Base-by-base conservation (phyloP, 2,329 filamentous ascomycete genomes). In the Penicillium polonicum region DNA sequence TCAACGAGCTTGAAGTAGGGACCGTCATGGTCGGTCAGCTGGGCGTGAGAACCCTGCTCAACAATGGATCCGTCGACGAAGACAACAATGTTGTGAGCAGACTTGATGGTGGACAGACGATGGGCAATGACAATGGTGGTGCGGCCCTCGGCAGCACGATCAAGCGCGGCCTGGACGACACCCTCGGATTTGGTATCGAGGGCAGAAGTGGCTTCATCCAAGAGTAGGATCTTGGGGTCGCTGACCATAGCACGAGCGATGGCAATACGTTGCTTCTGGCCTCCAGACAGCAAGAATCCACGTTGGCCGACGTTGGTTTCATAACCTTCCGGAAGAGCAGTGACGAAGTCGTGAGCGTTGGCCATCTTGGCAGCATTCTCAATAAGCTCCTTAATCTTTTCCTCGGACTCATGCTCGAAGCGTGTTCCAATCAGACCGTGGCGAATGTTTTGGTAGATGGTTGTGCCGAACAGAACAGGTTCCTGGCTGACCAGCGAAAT, bases 41-140 rank as follows among this genome's bases (percentile, higher is more conserved):
- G 82, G 58, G 93, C 85, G 72, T 97, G 94, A 0, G 85, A 92
- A 51, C 94, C 94, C 74, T 97, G 92, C 75, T 99, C 94, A 13
- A 96, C 82, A 59, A 99, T 95, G n/a, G 82, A 79, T 13, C 94
- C 94, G 60, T 87, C 78, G 5, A 87, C 83, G 88, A 99, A 93
- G 62, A 97, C 93, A 13, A 97, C 90, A 65, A 99, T 99, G 69
- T 96, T 97, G 74, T 97, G 89, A 0, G 93, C 93, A 62, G 92
- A 88, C 74, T 87, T 92, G 78, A 99, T 96, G 6, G 94, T 99
- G 0, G 92, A 96, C 9, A 99, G 82, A 65, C 93, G 88, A 78
- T 99, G 94, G 43, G 94, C 94, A 74, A 99, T 97, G 7, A 92
- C 90, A 66, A 97, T 96, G 2, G 94, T 97, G 0, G 94, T 99